phyloP scores from a whole-genome alignment of 805 yeast species.

The Komagataella kurtzmanii region DNA sequence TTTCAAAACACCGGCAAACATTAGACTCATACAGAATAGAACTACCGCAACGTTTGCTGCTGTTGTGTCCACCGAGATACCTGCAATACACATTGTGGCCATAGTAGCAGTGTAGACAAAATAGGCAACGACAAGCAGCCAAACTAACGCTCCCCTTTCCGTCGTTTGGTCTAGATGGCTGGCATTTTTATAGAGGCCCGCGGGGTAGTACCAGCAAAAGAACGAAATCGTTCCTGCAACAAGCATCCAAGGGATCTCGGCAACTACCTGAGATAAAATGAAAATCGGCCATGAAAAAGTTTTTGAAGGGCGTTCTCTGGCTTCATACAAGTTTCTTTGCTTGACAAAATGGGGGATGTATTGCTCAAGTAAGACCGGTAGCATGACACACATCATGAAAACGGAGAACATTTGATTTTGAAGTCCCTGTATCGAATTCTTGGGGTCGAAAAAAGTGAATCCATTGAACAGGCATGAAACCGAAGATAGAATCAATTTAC shows the following conservation, averaged over 20 bases:
- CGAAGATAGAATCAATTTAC: slow-evolving; percentile 37
- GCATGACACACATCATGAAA: slow-evolving; percentile 50
- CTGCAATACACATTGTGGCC: slow-evolving; percentile 48
- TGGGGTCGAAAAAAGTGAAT: slow-evolving; percentile 55
- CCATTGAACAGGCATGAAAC: slow-evolving; percentile 50
- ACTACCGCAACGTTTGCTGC: slow-evolving; percentile 50
- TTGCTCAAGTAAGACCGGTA: slow-evolving; percentile 47
- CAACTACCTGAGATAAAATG: slow-evolving; percentile 44
- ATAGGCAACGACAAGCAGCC: slow-evolving; percentile 28
- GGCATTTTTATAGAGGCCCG: slow-evolving; percentile 53
- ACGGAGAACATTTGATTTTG: slow-evolving; percentile 75
- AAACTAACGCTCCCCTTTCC: slow-evolving; percentile 39
- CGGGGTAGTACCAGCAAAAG: slow-evolving; percentile 61
- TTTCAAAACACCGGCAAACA: slow-evolving; percentile 69
- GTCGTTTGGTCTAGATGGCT: slow-evolving; percentile 25
- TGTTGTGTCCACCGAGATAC: slow-evolving; percentile 41
- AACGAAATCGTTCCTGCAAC: slow-evolving; percentile 49
- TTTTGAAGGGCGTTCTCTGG: slow-evolving; percentile 60
- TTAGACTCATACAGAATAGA: slow-evolving; percentile 46
- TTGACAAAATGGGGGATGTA: slow-evolving; percentile 45
- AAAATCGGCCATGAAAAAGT: slow-evolving; percentile 58
- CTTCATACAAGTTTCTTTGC: slow-evolving; percentile 58
- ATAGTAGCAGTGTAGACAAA: slow-evolving; percentile 41
- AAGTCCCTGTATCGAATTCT: slow-evolving; percentile 47
- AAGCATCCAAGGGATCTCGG: slow-evolving; percentile 56